Evolutionary conservation across 768 basidiomycete genomes (phyloP).

Genomic region (Suillus clintonianus): DNA sequence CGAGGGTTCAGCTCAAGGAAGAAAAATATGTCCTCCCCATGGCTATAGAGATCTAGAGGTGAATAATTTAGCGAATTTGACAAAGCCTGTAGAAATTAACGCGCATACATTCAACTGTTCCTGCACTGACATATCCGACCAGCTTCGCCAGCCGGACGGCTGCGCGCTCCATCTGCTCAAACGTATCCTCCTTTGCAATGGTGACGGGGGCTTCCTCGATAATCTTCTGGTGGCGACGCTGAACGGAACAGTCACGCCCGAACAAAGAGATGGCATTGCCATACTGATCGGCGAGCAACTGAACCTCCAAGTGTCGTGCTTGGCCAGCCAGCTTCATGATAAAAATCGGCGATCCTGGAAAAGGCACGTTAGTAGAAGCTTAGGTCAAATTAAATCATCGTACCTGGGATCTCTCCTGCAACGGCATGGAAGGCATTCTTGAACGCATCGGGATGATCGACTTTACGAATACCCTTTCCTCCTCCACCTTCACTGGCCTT

Average conservation of each 20-base stretch:
- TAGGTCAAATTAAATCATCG: background rate
- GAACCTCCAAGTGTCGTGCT: slow-evolving; percentile 97
- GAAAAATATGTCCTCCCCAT: slow-evolving; percentile 90
- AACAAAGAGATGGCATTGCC: slow-evolving; percentile 99
- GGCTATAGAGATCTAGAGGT: slow-evolving; percentile 85
- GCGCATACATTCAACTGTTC: slow-evolving; percentile 91
- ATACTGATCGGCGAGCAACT: slow-evolving; percentile 98
- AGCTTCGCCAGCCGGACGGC: slow-evolving; percentile 99
- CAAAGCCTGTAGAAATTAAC: slow-evolving; percentile 9
- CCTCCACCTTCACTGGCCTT: slow-evolving; percentile 99
- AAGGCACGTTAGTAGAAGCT: slow-evolving; percentile 7
- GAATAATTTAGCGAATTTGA: slow-evolving; percentile 8
- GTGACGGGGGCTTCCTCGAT: slow-evolving; percentile 99
- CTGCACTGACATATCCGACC: slow-evolving; percentile 98
- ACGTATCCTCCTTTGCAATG: slow-evolving; percentile 88
- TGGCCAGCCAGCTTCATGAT: slow-evolving; percentile 99
- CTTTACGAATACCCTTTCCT: slow-evolving; percentile 98
- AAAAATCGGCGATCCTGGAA: slow-evolving; percentile 91
- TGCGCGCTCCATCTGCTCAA: slow-evolving; percentile 98
- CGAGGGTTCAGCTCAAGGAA: slow-evolving; percentile 99
- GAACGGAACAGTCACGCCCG: slow-evolving; percentile 98
- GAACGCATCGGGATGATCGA: slow-evolving; percentile 83
- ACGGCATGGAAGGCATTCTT: slow-evolving; percentile 95
- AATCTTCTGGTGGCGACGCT: slow-evolving; percentile 99
- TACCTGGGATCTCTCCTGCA: slow-evolving; percentile 94